Evolutionary conservation across 345 rosid genomes (phyloP).

Genomic region (Pistacia atlantica): DNA sequence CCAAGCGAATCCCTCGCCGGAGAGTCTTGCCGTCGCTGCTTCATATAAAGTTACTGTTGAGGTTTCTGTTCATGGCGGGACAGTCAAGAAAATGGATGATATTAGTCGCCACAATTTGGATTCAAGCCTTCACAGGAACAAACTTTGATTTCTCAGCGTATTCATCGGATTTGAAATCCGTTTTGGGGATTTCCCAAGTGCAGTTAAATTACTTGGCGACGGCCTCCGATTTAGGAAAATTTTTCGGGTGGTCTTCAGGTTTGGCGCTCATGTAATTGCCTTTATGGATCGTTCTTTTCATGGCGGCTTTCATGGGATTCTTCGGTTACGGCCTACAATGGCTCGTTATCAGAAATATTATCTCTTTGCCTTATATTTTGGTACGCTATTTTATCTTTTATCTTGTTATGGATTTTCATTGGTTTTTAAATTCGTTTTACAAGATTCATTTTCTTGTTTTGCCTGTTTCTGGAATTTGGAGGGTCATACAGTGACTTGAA

Average conservation of each 20-base stretch:
- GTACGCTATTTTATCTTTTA: constrained; percentile 30
- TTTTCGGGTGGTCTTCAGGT: constrained; percentile 96
- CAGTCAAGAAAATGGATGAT: constrained; percentile 96
- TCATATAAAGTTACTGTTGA: neutral
- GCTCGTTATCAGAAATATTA: constrained; percentile 63
- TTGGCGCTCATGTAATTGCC: constrained; percentile 79
- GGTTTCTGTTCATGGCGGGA: constrained; percentile 51
- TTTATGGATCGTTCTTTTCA: constrained; percentile 70
- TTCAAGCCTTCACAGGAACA: constrained; percentile 96
- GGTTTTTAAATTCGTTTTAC: neutral
- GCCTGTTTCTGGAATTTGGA: too few relatives aligned
- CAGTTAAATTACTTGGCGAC: constrained; percentile 87
- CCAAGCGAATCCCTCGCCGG: too few relatives aligned
- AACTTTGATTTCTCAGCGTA: constrained; percentile 96
- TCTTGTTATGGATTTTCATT: neutral
- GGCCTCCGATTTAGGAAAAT: constrained; percentile 93
- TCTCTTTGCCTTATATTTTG: constrained; percentile 78
- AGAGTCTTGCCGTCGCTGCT: neutral
- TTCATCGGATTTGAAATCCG: constrained; percentile 74
- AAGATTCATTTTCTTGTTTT: neutral
- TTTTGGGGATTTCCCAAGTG: constrained; percentile 82
- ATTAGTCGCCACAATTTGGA: constrained; percentile 89
- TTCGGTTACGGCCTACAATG: constrained; percentile 84
- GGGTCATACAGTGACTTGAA: too few relatives aligned
- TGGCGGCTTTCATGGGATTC: constrained; percentile 85